Evolutionary conservation across 169 alveolate genomes (phyloP), one percentile per base, ranked within the genome.

Genomic region (Plasmodium falciparum): DNA sequence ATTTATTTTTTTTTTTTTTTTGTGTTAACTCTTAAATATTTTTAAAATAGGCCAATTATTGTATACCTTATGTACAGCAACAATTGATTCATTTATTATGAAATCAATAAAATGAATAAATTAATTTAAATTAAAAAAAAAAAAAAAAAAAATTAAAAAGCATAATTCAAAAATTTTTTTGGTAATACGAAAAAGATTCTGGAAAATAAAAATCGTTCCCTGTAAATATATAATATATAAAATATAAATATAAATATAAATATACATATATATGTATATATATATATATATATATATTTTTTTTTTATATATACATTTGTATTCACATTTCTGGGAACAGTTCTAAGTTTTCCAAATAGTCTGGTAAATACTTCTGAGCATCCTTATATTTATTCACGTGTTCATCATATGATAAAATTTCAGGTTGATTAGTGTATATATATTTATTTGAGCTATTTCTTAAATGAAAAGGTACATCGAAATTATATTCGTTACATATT

Each of bases 341-440:
- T 50, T 80, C 83, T 22, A 80, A 22, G 47, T 80, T 80, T 56
- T 80, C 90, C 33, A 80, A 26, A 69, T 80, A 56, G 17, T 80
- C 83, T 1, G 90, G 90, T 65, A 80, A 70, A 29, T 80, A 80
- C 26, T 66, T 80, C 59, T 80, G 90, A 20, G 54, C 83, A 29
- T 54, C 90, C 47, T 80, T 80, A 65, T 80, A 80, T 62, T 56
- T 80, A 22, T 80, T 67, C 63, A 66, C 17, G 39, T 80, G 90
- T 11, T 80, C 83, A 24, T 80, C 90, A 65, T 67, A 80, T 45
- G 90, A 67, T 33, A 80, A 61, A 80, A 80, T 80, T 80, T 80
- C 90, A 59, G 90, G 90, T 17, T 80, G 90, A 26, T 80, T 80
- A 0, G 90, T 80, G 58, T 80, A 80, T 9, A 67, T 72, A 24